Evolutionary conservation across 805 yeast genomes (phyloP).

Genomic region (Starmerella asiatica): DNA sequence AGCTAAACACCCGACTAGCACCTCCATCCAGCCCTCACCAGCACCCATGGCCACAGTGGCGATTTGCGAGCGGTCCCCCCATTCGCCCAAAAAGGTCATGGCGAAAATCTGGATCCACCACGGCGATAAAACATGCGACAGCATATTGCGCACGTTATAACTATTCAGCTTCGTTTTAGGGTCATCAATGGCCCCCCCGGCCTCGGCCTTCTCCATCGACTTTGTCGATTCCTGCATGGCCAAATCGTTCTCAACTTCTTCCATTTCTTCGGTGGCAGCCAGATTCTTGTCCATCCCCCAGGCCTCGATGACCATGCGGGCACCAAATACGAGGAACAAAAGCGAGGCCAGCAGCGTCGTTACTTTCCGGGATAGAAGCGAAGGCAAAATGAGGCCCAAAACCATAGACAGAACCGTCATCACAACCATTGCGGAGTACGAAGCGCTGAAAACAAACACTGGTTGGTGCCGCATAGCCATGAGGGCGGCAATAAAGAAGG

Average conservation of each 20-base stretch:
- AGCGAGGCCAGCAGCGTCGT: slow-evolving; percentile 74
- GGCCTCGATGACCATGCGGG: slow-evolving; percentile 58
- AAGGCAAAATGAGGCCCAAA: slow-evolving; percentile 83
- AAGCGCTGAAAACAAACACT: slow-evolving; percentile 72
- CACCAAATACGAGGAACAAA: slow-evolving; percentile 47
- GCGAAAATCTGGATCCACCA: slow-evolving; percentile 85
- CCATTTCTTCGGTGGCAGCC: slow-evolving; percentile 86
- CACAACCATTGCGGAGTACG: slow-evolving; percentile 67
- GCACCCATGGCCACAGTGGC: slow-evolving; percentile 99
- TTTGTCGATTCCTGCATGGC: slow-evolving; percentile 46
- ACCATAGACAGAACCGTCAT: slow-evolving; percentile 89
- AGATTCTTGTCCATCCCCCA: slow-evolving; percentile 50
- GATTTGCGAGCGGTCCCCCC: slow-evolving; percentile 98
- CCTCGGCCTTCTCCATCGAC: slow-evolving; percentile 27
- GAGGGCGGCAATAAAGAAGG: slow-evolving; percentile 88
- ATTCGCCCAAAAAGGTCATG: slow-evolving; percentile 94
- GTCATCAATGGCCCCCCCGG: slow-evolving; percentile 17
- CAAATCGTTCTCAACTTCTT: slow-evolving; percentile 92
- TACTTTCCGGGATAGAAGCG: slow-evolving; percentile 61
- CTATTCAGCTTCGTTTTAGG: slow-evolving; percentile 12
- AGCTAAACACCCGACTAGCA: slow-evolving; percentile 72
- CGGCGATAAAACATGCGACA: slow-evolving; percentile 62
- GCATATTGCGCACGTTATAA: slow-evolving; percentile 30
- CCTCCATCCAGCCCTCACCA: slow-evolving; percentile 80
- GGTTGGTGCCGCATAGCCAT: slow-evolving; percentile 95